Evolutionary conservation across 805 yeast genomes (phyloP).

Genomic region (Spathaspora hagerdaliae): DNA sequence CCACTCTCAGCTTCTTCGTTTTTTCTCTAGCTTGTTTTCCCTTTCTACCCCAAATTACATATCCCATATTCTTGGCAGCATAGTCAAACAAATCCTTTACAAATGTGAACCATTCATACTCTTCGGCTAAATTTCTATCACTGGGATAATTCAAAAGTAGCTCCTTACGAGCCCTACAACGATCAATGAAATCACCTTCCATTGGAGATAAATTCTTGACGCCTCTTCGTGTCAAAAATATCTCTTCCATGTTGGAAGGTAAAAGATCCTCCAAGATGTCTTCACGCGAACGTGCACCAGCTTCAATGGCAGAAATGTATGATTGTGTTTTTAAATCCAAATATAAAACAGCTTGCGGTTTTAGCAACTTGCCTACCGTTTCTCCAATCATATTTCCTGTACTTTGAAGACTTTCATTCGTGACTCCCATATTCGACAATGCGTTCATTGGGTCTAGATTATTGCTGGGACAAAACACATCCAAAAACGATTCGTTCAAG

Average conservation of each 20-base stretch:
- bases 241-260: slow-evolving; percentile 57
- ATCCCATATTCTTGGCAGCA: slow-evolving; percentile 68
- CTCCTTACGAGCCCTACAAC: slow-evolving; percentile 70
- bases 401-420: slow-evolving; percentile 30
- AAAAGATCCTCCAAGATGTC: slow-evolving; percentile 74
- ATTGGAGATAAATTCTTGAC: slow-evolving; percentile 55
- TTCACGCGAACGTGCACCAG: slow-evolving; percentile 54
- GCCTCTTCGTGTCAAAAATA: slow-evolving; percentile 33
- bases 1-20: slow-evolving; percentile 4
- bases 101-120: slow-evolving; percentile 84
- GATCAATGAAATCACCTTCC: slow-evolving; percentile 71
- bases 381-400: slow-evolving; percentile 34
- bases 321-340: slow-evolving; percentile 94
- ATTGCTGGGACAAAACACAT: slow-evolving; percentile 80
- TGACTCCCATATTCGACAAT: slow-evolving; percentile 30
- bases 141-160: slow-evolving; percentile 48
- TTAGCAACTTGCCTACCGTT: slow-evolving; percentile 57
- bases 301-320: slow-evolving; percentile 79
- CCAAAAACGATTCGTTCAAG: slow-evolving; percentile 78
- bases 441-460: slow-evolving; percentile 47
- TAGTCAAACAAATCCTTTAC: slow-evolving; percentile 76
- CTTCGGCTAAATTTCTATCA: slow-evolving; percentile 55
- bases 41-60: slow-evolving; percentile 65
- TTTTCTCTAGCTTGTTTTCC: slow-evolving; percentile 16
- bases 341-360: slow-evolving; percentile 74